Evolutionary conservation across 2,329 filamentous ascomycete species (phyloP).

Genomic region (Epichloe baconii): DNA sequence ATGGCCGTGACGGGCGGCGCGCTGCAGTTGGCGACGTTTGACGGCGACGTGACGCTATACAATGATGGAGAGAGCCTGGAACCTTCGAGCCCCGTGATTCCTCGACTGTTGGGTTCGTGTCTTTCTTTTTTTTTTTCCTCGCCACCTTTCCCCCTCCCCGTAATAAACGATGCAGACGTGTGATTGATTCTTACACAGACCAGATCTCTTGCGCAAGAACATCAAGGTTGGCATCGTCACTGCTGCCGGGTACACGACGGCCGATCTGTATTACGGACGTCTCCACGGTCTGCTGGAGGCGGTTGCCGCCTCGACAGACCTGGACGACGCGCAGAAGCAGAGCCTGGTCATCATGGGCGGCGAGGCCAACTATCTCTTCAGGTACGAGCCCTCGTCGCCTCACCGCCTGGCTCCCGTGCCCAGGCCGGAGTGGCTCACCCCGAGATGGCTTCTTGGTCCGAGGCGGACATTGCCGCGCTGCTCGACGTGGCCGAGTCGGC

Average conservation of each 20-base stretch:
- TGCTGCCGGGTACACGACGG: constrained; percentile 85
- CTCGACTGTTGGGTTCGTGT: constrained; percentile 36
- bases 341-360: constrained; percentile 88
- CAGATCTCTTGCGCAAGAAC: constrained; percentile 59
- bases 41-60: constrained; percentile 95
- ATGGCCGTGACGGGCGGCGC: constrained; percentile 75
- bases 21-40: constrained; percentile 83
- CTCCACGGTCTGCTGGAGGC: constrained; percentile 79
- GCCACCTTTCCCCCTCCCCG: background rate
- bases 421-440: constrained; percentile 59
- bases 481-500: constrained; percentile 82
- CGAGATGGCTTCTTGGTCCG: constrained; percentile 66
- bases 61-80: constrained; percentile 74
- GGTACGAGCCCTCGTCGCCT: constrained; percentile 51
- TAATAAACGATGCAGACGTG: background rate
- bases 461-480: constrained; percentile 64
- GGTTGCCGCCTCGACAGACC: constrained; percentile 43
- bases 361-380: constrained; percentile 91
- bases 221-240: constrained; percentile 92
- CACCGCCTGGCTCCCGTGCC: constrained; percentile 57
- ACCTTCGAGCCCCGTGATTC: constrained; percentile 64
- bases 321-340: constrained; percentile 56
- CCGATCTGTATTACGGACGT: constrained; percentile 72
- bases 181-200: background rate
- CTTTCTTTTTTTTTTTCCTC: background rate